Evolutionary conservation across 495 filamentous ascomycete genomes (phyloP).

Genomic region (Collariella sp.): DNA sequence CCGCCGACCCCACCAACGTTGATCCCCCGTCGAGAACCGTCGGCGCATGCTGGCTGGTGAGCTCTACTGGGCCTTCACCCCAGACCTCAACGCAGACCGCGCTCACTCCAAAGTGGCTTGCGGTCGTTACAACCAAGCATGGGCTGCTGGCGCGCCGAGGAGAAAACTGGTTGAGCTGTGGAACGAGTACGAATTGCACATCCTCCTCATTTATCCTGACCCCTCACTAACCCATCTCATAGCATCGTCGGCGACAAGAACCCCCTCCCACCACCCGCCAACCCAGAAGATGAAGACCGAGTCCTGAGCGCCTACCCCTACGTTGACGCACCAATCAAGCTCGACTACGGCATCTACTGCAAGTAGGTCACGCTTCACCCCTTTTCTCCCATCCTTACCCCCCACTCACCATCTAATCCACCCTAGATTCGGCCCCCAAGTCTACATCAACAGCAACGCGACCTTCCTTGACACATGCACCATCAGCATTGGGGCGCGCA

Average conservation of each 20-base stretch:
- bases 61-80: conserved; percentile 42
- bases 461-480: conserved; percentile 70
- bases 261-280: conserved; percentile 50
- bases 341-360: conserved; percentile 73
- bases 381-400: neutral
- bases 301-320: conserved; percentile 54
- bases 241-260: conserved; percentile 53
- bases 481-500: conserved; percentile 70
- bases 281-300: conserved; percentile 50
- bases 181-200: conserved; percentile 53
- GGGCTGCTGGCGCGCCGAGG: conserved; percentile 42
- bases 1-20: conserved; percentile 1
- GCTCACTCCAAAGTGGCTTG: conserved; percentile 50
- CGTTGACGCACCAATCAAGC: conserved; percentile 60
- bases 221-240: neutral
- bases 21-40: conserved; percentile 36
- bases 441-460: conserved; percentile 72
- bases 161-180: conserved; percentile 57
- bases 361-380: conserved; percentile 30
- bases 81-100: conserved; percentile 46
- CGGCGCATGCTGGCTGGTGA: conserved; percentile 44
- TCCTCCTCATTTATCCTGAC: neutral
- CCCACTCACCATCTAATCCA: neutral
- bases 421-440: conserved; percentile 47
- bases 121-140: conserved; percentile 48